These are phyloP conservation scores for Saraca asoca DNA, from an alignment of 331 rosid genomes.

Conservation along the genomic window DNA sequence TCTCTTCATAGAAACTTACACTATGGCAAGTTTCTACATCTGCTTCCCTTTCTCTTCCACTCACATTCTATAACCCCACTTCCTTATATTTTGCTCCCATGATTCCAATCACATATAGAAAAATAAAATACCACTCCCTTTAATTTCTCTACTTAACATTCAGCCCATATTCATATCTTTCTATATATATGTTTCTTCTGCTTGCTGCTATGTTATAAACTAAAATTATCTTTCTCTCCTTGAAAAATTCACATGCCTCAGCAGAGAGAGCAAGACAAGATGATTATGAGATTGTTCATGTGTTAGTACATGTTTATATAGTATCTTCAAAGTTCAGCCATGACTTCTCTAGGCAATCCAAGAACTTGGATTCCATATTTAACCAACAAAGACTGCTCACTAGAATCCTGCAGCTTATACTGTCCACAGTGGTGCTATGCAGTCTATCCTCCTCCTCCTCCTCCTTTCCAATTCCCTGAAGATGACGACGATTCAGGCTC, in stretches of 20 bases:
- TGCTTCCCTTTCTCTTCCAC: conserved; percentile 26
- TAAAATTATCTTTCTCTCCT: background rate
- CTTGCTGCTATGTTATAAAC: conserved; percentile 27
- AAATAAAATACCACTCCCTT: conserved; percentile 10
- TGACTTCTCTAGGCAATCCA: conserved; percentile 66
- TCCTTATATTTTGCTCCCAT: conserved; percentile 25
- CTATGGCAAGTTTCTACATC: conserved; percentile 25
- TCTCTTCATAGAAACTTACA: conserved; percentile 35
- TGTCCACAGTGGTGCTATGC: conserved; percentile 89
- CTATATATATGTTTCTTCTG: conserved; percentile 10
- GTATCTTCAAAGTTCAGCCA: conserved; percentile 28
- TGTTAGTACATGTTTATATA: too few species aligned
- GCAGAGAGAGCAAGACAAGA: conserved; percentile 20
- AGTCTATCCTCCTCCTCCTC: conserved; percentile 68
- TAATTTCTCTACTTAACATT: conserved; percentile 22
- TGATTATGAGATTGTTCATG: conserved; percentile 22
- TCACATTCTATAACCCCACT: conserved; percentile 35
- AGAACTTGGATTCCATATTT: conserved; percentile 66
- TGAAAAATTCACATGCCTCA: conserved; percentile 17
- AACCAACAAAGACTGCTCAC: conserved; percentile 71
- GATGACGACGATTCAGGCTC: conserved; percentile 51
- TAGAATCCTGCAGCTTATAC: conserved; percentile 64
- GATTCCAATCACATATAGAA: conserved; percentile 29
- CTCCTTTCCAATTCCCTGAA: conserved; percentile 56
- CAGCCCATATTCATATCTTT: too few species aligned